Base-by-base conservation (phyloP, 108 stramenopile genomes). In the Cyclotella baltica region DNA sequence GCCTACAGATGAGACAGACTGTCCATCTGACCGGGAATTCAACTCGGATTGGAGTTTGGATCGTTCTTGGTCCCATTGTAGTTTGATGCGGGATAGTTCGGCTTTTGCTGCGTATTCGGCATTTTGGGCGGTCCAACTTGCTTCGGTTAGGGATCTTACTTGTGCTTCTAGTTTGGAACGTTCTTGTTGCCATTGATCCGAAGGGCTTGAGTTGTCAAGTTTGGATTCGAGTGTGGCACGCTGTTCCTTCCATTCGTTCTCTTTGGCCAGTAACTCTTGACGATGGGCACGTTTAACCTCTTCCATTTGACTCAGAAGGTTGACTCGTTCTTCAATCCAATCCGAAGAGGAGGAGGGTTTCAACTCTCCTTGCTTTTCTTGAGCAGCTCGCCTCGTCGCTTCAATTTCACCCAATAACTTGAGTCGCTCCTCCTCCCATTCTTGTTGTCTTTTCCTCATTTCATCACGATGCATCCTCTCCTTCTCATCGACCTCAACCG, bases 41-140 rank as follows among this genome's bases (percentile, higher is more conserved):
- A 80, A 56, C 30, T 80, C 72, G 30, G 29, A 43, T 47, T 69
- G 65, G 33, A 67, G 57, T 28, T 57, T 33, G 48, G 8, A 18
- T 29, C 78, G 78, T 22, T 72, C 71, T 59, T 46, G 46, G 10
- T 23, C 20, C 78, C 78, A 79, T 10, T 48, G 25, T 15, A 25
- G 31, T 59, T 79, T 72, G 27, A 69, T 80, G 37, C 69, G 47
- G 0, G 33, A 18, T 30, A 80, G 43, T 37, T 73, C 67, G 2
- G 66, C 59, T 34, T 53, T 58, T 38, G 50, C 13, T 13, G 56
- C 50, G 30, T 62, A 53, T 33, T 77, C 76, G 0, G 57, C 58
- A 53, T 78, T 70, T 53, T 78, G 77, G 6, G 62, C 68, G 27
- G 25, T 28, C 62, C 48, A 58, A 29, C 57, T 51, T 35, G 46